phyloP scores from a whole-genome alignment of 148 eudicot species.

The Rhododendron kiyosumense region DNA sequence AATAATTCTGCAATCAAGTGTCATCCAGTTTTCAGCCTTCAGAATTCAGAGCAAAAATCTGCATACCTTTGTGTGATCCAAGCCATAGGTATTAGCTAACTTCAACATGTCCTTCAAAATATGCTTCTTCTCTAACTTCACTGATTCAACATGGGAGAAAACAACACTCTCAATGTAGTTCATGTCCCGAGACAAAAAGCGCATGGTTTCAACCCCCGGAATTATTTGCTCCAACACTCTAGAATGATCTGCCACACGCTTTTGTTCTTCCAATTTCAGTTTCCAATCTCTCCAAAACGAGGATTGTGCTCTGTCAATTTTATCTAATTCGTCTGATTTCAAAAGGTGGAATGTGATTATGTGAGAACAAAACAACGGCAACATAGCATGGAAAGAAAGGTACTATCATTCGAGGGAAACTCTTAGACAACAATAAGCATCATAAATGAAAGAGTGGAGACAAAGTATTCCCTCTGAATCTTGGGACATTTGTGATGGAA shows the following conservation, averaged over 20 bases:
- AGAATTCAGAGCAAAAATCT: background rate
- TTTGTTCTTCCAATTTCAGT: constrained; percentile 79
- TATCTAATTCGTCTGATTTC: constrained; percentile 63
- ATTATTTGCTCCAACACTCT: constrained; percentile 84
- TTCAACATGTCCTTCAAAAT: constrained; percentile 65
- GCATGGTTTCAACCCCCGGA: constrained; percentile 80
- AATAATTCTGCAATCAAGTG: background rate
- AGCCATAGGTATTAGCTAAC: constrained; percentile 60
- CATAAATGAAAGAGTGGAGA: constrained; percentile 2
- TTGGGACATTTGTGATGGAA: background rate
- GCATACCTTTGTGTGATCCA: constrained; percentile 69
- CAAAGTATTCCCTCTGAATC: constrained; percentile 1
- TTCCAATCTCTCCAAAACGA: constrained; percentile 99
- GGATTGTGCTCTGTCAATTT: constrained; percentile 70
- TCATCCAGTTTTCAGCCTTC: background rate
- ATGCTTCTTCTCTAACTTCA: constrained; percentile 66
- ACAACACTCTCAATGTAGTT: constrained; percentile 59
- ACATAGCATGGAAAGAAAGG: constrained; percentile 8
- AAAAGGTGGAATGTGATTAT: constrained; percentile 1
- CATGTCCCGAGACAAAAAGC: constrained; percentile 73
- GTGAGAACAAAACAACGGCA: constrained; percentile 16
- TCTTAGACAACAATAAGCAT: background rate
- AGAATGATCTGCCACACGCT: constrained; percentile 68
- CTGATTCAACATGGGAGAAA: constrained; percentile 66
- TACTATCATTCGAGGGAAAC: background rate